phyloP scores from a whole-genome alignment of 345 rosid species.

The Hibiscus mutabilis region DNA sequence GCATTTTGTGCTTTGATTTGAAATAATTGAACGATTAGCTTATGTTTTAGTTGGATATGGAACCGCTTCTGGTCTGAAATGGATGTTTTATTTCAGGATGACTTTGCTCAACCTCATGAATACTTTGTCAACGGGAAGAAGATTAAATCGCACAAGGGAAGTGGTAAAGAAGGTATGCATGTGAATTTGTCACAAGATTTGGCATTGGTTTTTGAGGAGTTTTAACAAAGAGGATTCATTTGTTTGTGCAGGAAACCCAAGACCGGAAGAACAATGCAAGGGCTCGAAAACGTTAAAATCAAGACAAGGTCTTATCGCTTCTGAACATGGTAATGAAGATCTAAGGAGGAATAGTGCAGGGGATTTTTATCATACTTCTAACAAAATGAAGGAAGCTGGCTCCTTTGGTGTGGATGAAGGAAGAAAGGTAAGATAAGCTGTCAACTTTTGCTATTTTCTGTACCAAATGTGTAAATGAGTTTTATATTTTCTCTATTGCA shows the following conservation, averaged over 20 bases:
- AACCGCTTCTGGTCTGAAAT: slow-evolving; percentile 1
- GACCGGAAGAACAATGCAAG: slow-evolving; percentile 21
- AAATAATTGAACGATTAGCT: background rate
- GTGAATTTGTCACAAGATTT: background rate
- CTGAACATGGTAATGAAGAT: slow-evolving; percentile 12
- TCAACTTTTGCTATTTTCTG: background rate
- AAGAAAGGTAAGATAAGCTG: slow-evolving; percentile 41
- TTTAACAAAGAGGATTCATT: slow-evolving; percentile 15
- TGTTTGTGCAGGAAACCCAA: slow-evolving; percentile 38
- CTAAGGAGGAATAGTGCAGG: slow-evolving; percentile 17
- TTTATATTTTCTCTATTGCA: slow-evolving; percentile 26
- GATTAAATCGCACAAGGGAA: slow-evolving; percentile 36
- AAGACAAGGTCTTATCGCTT: slow-evolving; percentile 18
- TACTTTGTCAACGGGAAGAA: slow-evolving; percentile 42
- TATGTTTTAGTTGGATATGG: background rate
- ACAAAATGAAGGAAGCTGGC: slow-evolving; percentile 23
- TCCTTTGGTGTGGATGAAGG: slow-evolving; percentile 30
- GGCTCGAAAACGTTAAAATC: slow-evolving; percentile 14
- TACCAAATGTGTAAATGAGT: background rate
- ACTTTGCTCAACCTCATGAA: slow-evolving; percentile 62
- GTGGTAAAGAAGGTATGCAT: slow-evolving; percentile 35
- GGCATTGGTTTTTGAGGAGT: background rate
- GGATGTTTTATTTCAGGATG: slow-evolving; percentile 45
- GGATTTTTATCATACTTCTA: slow-evolving; percentile 16
- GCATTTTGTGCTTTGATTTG: background rate